Conservation (phyloP, 345 rosid genomes). For the Ricinus communis region DNA sequence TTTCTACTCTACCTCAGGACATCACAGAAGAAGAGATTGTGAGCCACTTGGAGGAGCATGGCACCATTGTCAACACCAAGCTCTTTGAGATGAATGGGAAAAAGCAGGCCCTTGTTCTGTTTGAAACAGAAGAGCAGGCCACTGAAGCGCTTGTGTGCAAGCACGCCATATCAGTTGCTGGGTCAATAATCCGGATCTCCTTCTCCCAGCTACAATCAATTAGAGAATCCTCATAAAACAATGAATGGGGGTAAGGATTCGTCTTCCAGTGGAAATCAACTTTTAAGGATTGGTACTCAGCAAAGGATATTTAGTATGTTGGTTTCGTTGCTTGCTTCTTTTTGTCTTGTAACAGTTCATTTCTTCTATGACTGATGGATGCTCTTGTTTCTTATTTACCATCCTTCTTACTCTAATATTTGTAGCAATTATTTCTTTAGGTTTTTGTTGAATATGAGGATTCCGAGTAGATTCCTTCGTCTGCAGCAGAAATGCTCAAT, state of each 20-base stretch:
- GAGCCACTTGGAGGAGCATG: conserved; percentile 75
- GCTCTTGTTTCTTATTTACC: neutral
- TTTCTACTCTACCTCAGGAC: conserved; percentile 87
- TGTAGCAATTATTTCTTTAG: conserved; percentile 15
- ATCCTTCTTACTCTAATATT: conserved; percentile 2
- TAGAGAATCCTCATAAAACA: conserved; percentile 21
- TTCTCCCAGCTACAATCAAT: conserved; percentile 89
- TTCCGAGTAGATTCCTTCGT: conserved; percentile 17
- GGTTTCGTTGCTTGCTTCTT: conserved; percentile 23
- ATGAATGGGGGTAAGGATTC: conserved; percentile 2
- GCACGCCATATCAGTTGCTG: conserved; percentile 79
- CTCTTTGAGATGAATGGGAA: conserved; percentile 94
- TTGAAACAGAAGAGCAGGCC: conserved; percentile 88
- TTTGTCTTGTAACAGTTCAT: conserved; percentile 20
- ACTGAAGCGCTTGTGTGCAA: conserved; percentile 90
- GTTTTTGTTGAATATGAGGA: conserved; percentile 12
- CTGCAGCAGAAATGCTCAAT: conserved; percentile 23
- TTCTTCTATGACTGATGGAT: conserved; percentile 30
- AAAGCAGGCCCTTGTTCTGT: conserved; percentile 82
- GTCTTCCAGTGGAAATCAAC: conserved; percentile 11
- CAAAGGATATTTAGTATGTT: conserved; percentile 26
- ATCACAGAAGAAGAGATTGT: conserved; percentile 78
- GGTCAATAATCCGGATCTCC: conserved; percentile 85
- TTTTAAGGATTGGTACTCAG: conserved; percentile 19
- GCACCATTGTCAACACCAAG: conserved; percentile 60